Evolutionary conservation across 2,329 filamentous ascomycete species (phyloP).

Genomic region (Clonostachys solani): DNA sequence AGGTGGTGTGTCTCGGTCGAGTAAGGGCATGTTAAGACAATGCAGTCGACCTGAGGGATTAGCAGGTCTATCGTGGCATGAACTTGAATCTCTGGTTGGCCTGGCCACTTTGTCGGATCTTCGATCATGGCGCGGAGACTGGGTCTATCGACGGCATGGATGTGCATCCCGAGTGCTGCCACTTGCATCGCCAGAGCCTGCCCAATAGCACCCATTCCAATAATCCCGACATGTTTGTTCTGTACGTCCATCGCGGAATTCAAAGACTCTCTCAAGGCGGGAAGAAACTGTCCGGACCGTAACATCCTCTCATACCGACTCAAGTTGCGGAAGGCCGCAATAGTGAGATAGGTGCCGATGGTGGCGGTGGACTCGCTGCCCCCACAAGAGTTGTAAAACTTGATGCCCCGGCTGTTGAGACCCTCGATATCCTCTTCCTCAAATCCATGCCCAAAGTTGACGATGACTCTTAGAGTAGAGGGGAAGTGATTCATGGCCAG

Average conservation of each 20-base stretch:
- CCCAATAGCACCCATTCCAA: conserved; percentile 38
- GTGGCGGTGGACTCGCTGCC: conserved; percentile 45
- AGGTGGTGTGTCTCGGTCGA: conserved; percentile 9
- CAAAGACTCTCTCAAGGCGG: conserved; percentile 5
- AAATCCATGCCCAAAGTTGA: conserved; percentile 8
- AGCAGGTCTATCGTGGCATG: conserved; percentile 26
- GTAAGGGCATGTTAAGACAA: conserved; percentile 16
- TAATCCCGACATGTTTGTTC: conserved; percentile 34
- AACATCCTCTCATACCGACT: conserved; percentile 25
- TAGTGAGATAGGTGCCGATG: conserved; percentile 28
- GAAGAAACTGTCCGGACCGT: too few relatives aligned
- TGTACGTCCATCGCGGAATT: conserved; percentile 28
- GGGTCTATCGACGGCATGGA: conserved; percentile 24
- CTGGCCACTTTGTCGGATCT: neutral
- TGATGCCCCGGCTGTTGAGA: conserved; percentile 35
- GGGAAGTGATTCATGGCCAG: conserved; percentile 7
- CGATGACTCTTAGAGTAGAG: conserved; percentile 7
- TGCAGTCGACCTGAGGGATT: conserved; percentile 29
- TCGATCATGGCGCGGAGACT: too few relatives aligned
- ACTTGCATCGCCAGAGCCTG: conserved; percentile 7
- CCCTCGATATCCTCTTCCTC: conserved; percentile 25
- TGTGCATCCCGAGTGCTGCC: conserved; percentile 36
- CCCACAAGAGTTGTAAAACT: conserved; percentile 50
- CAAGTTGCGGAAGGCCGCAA: conserved; percentile 35
- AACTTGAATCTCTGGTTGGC: conserved; percentile 22